phyloP scores from a whole-genome alignment of 2,329 filamentous ascomycete genomes.

The Myriosclerotinia duriaeana region DNA sequence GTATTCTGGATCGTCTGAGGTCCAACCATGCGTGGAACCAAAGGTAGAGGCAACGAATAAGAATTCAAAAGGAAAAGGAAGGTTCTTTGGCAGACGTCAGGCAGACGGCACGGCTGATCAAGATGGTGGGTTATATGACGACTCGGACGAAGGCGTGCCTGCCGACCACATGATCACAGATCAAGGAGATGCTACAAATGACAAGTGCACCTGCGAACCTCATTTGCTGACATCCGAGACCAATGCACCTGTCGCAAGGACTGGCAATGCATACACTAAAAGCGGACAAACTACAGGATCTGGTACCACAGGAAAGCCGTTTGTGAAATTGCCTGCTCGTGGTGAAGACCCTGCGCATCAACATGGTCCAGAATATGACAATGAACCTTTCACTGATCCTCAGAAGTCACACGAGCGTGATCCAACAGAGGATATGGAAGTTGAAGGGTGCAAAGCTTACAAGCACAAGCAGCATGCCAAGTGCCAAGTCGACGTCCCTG shows the following conservation, averaged over 20 bases:
- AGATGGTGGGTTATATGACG: background rate
- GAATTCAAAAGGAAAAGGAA: background rate
- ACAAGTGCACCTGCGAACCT: constrained; percentile 9
- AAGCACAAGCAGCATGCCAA: constrained; percentile 34
- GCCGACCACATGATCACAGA: background rate
- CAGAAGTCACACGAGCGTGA: constrained; percentile 27
- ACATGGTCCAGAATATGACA: background rate
- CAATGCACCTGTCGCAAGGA: background rate
- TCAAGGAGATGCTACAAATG: constrained; percentile 25
- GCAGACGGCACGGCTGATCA: constrained; percentile 15
- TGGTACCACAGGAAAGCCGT: constrained; percentile 50
- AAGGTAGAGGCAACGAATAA: background rate
- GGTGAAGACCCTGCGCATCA: constrained; percentile 19
- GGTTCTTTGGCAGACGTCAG: constrained; percentile 9
- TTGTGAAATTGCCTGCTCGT: constrained; percentile 45
- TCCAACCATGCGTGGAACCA: background rate
- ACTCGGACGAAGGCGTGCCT: background rate
- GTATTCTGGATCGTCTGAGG: background rate
- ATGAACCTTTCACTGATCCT: background rate
- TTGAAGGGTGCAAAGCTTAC: constrained; percentile 36
- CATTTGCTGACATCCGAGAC: background rate
- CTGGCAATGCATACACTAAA: constrained; percentile 1
- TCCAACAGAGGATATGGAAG: constrained; percentile 28
- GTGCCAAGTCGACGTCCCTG: constrained; percentile 62
- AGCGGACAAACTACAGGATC: constrained; percentile 28